Percentiles rank a stretch among this genome's conserved stretches.
phyloP scores from a whole-genome alignment of 352 stramenopile genomes.

The Poterioochromonas sp. region DNA sequence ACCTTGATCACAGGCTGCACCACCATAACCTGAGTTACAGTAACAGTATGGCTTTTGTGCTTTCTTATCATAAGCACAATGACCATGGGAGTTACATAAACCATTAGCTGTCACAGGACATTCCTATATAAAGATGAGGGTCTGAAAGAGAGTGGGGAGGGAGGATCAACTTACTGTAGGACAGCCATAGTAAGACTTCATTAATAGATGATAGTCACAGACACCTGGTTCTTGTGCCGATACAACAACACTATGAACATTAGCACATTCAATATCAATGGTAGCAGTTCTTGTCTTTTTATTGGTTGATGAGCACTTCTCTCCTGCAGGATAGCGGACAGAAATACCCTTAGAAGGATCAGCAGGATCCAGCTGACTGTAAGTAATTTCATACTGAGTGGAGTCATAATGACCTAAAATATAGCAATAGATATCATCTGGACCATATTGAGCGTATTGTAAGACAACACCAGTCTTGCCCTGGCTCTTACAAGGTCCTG shows the following conservation, averaged over 20 bases:
- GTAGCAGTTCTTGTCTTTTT: background rate
- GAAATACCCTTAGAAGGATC: constrained; percentile 10
- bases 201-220: constrained; percentile 11
- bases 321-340: constrained; percentile 1
- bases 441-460: background rate
- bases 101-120: constrained; percentile 16
- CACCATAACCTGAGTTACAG: constrained; percentile 6
- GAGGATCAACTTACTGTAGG: constrained; percentile 8
- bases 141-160: background rate
- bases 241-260: background rate
- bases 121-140: constrained; percentile 2
- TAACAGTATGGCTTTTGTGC: constrained; percentile 13
- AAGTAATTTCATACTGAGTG: background rate
- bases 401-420: constrained; percentile 12
- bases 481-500: background rate
- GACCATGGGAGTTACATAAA: constrained; percentile 18
- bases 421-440: background rate
- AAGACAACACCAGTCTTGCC: constrained; percentile 6
- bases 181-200: constrained; percentile 28
- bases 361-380: background rate
- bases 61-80: constrained; percentile 19
- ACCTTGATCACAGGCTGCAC: background rate
- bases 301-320: background rate
- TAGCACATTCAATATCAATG: constrained; percentile 16
- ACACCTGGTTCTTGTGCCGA: constrained; percentile 14